Base-by-base conservation (phyloP, 2,329 filamentous ascomycete genomes). In the Diaporthe citriasiana region DNA sequence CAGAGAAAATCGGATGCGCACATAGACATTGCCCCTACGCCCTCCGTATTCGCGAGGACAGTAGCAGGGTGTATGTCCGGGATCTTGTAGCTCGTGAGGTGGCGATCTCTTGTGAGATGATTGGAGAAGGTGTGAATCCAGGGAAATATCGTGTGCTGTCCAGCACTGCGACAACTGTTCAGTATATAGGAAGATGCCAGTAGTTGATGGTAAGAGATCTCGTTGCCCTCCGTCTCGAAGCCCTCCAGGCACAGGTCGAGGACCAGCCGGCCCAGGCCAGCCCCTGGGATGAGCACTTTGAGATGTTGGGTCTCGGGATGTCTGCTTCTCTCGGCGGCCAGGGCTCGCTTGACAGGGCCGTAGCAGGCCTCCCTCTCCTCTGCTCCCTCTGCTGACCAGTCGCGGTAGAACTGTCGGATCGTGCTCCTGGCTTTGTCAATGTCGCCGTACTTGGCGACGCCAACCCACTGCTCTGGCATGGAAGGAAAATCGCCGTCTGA, bases 181-280 rank as follows among this genome's bases (percentile, higher is more conserved):
- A 95, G 89, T 22, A 95, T 89, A 80, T 94, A 92, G 0, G 89
- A 90, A 8, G 94, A 97, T 1, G 95, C 95, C 73, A 98, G 87
- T n/a, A 99, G 89, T 82, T 98, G 95, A 82, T 99, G 97, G 80
- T 97, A 98, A 3, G 95, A 98, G 76, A 98, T 97, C 83, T 99
- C 94, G 80, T 98, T 98, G 38, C 96, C 96, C 82, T 98, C 95
- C 0, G 91, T 90, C 15, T 89, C 85, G 82, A 92, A 97, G 15
- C 97, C 95, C 1, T 85, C 86, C 38, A 85, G 85, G 80, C 93
- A 95, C 19, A 98, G 87, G 57, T 99, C 97, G 79, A 97, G 97
- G 0, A 98, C 94, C 2, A 98, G 86, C 19, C 97, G 90, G 3
- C 95, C 97, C 2, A 99, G 86, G 0, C 97, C 97, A 5, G 96